A percentile compares a stretch with the other conserved stretches of the same genome.
Conservation (phyloP, 352 stramenopile genomes). For the Globisporangium irregulare region DNA sequence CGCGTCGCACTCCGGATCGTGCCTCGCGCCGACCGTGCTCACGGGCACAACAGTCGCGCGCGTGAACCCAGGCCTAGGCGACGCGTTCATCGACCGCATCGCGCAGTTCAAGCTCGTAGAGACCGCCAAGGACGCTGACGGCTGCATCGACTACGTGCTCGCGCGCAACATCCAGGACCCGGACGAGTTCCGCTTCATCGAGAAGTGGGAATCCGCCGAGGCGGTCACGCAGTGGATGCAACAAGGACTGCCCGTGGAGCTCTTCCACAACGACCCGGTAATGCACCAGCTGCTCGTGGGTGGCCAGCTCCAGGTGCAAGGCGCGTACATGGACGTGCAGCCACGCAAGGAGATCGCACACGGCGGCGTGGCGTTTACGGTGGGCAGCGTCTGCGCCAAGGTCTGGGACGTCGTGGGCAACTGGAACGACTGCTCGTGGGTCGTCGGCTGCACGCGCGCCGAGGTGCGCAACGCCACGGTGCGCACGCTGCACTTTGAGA, state of each 20-base stretch:
- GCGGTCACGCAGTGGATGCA: conserved; percentile 15
- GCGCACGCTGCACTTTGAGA: conserved; percentile 12
- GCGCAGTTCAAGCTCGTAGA: conserved; percentile 18
- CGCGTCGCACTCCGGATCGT: conserved; percentile 9
- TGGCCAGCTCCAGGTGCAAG: conserved; percentile 13
- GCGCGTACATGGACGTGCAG: conserved; percentile 15
- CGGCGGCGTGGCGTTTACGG: conserved; percentile 12
- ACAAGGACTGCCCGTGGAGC: conserved; percentile 6
- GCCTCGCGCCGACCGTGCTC: conserved; percentile 13
- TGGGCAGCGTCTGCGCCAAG: conserved; percentile 3
- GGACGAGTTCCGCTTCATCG: conserved; percentile 19
- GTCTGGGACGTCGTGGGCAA: conserved; percentile 16
- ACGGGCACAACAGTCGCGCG: conserved; percentile 15
- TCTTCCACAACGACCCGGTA: conserved; percentile 12
- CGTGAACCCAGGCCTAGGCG: conserved; percentile 12
- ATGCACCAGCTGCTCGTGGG: conserved; percentile 16
- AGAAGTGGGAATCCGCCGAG: conserved; percentile 15
- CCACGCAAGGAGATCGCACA: conserved; percentile 3
- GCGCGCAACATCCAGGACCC: conserved; percentile 16
- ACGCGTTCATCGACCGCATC: conserved; percentile 17
- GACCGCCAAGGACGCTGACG: conserved; percentile 9
- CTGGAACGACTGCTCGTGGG: conserved; percentile 16
- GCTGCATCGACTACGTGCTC: conserved; percentile 13
- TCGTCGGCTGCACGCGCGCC: conserved; percentile 13
- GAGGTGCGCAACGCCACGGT: conserved; percentile 10